These are phyloP conservation scores for Lodderomyces elongisporus DNA, from an alignment of 1,139 yeast genomes.

Conservation along the genomic window DNA sequence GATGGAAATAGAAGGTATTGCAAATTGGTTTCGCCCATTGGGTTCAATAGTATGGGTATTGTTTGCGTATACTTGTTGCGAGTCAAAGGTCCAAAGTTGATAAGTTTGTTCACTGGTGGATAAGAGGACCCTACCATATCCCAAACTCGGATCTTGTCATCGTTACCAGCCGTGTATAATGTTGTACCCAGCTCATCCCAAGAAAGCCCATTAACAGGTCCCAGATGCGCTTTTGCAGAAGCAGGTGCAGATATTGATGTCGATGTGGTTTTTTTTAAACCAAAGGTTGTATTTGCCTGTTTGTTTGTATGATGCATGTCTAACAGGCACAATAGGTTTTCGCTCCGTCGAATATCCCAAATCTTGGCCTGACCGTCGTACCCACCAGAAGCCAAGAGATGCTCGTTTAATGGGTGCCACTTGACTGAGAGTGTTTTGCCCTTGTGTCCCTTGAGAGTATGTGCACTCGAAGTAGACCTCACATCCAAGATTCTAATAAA, in stretches of 20 bases:
- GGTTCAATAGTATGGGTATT: slow-evolving; percentile 42
- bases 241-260: slow-evolving; percentile 13
- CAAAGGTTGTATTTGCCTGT: background rate
- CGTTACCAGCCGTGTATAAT: slow-evolving; percentile 65
- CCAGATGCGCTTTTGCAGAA: slow-evolving; percentile 63
- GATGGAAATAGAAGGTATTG: slow-evolving; percentile 67
- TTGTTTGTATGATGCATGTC: slow-evolving; percentile 43
- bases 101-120: slow-evolving; percentile 53
- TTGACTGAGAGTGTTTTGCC: slow-evolving; percentile 61
- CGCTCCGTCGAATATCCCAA: slow-evolving; percentile 75
- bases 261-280: slow-evolving; percentile 10
- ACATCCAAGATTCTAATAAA: slow-evolving; percentile 68
- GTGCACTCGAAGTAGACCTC: slow-evolving; percentile 65
- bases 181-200: slow-evolving; percentile 65
- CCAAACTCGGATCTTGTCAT: slow-evolving; percentile 76
- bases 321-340: slow-evolving; percentile 57
- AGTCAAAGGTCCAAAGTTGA: slow-evolving; percentile 76
- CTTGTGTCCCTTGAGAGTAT: slow-evolving; percentile 60
- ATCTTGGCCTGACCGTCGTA: slow-evolving; percentile 62
- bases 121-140: slow-evolving; percentile 45
- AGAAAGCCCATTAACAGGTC: slow-evolving; percentile 66
- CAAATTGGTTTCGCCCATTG: slow-evolving; percentile 42
- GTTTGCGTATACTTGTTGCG: slow-evolving; percentile 57
- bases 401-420: slow-evolving; percentile 69
- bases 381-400: slow-evolving; percentile 71